Conservation (phyloP, 257 asterid genomes). For the Forsythia viridissima region DNA sequence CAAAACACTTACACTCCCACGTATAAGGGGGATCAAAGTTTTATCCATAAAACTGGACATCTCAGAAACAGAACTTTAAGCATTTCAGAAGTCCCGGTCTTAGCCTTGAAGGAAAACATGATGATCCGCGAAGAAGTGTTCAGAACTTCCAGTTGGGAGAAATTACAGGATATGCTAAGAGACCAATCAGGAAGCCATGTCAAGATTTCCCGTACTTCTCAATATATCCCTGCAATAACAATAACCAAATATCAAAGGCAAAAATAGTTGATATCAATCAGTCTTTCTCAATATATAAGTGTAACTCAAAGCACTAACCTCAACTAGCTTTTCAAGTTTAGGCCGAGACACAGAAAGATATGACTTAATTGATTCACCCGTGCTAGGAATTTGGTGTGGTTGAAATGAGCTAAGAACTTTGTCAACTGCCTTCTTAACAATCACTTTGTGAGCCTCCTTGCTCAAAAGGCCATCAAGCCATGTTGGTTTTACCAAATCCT, state of each 20-base stretch:
- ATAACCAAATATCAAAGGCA: slow-evolving; percentile 32
- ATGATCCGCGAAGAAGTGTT: slow-evolving; percentile 21
- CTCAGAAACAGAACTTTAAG: slow-evolving; percentile 13
- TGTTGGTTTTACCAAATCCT: slow-evolving; percentile 74
- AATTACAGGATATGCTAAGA: neutral
- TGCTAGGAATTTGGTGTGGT: slow-evolving; percentile 65
- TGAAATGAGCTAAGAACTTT: slow-evolving; percentile 66
- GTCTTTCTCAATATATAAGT: slow-evolving; percentile 18
- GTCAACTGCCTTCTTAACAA: slow-evolving; percentile 71
- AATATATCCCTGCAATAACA: slow-evolving; percentile 77
- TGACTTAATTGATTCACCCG: slow-evolving; percentile 48
- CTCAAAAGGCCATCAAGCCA: slow-evolving; percentile 78
- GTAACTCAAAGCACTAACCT: slow-evolving; percentile 57
- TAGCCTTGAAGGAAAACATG: slow-evolving; percentile 11
- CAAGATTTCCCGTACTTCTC: slow-evolving; percentile 60
- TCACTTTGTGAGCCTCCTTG: slow-evolving; percentile 76
- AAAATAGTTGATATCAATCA: slow-evolving; percentile 9
- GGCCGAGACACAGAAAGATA: slow-evolving; percentile 56
- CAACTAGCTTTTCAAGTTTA: slow-evolving; percentile 76
- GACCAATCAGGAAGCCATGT: slow-evolving; percentile 31
- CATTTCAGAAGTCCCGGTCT: slow-evolving; percentile 21
- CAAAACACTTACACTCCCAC: slow-evolving; percentile 11
- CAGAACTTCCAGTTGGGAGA: slow-evolving; percentile 25
- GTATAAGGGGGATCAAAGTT: slow-evolving; percentile 20
- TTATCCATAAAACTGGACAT: slow-evolving; percentile 22